Evolutionary conservation across 257 asterid genomes (phyloP).

Genomic region (Mitragyna speciosa): DNA sequence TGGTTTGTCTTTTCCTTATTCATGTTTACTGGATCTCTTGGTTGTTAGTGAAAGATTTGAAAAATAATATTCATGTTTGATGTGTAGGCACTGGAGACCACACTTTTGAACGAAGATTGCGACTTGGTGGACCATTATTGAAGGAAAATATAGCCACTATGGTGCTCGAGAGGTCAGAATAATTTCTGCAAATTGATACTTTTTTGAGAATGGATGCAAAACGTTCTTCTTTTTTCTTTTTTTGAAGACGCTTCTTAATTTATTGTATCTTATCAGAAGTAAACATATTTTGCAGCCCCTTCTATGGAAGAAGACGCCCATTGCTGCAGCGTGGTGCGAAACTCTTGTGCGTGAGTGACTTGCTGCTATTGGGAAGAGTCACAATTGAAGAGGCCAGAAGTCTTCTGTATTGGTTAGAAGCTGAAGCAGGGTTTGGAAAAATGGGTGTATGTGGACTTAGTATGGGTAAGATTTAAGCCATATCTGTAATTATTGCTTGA

Average conservation of each 20-base stretch:
- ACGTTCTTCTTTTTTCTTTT: too few relatives aligned
- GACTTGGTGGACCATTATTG: conserved; percentile 88
- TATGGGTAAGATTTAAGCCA: conserved; percentile 63
- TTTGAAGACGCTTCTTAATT: conserved; percentile 7
- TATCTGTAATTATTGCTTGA: conserved; percentile 34
- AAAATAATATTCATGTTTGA: not conserved
- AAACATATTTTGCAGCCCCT: conserved; percentile 64
- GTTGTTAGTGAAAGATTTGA: conserved; percentile 2
- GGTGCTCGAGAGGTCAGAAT: conserved; percentile 90
- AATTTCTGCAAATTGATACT: not conserved
- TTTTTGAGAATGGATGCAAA: not conserved
- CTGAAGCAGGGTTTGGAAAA: conserved; percentile 85
- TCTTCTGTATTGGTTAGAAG: conserved; percentile 84
- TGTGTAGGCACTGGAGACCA: conserved; percentile 93
- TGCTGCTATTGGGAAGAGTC: conserved; percentile 83
- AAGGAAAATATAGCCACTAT: conserved; percentile 94
- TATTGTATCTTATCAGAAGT: conserved; percentile 18
- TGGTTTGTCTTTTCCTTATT: not conserved
- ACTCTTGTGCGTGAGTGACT: conserved; percentile 92
- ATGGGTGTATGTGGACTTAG: conserved; percentile 96
- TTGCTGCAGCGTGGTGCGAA: conserved; percentile 84
- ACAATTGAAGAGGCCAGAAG: conserved; percentile 95
- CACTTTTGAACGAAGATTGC: conserved; percentile 83
- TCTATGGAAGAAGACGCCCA: conserved; percentile 94
- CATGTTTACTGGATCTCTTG: too few relatives aligned